Base-by-base conservation (phyloP, 148 eudicot genomes). In the Vaccinium darrowii region DNA sequence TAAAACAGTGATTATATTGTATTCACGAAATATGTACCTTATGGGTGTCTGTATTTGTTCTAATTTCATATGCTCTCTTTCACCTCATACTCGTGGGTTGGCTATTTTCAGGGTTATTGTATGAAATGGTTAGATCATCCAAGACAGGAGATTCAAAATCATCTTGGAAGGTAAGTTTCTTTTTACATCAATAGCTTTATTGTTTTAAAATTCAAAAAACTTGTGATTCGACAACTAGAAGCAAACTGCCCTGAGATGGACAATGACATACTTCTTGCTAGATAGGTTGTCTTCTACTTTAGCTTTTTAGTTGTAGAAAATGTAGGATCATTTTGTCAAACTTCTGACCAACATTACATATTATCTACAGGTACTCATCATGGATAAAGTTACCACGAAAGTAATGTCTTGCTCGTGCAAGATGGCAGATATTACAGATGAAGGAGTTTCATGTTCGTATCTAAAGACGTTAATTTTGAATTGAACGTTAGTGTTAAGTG, bases 351-450 rank as follows among this genome's bases (percentile, higher is more conserved):
- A 23, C 76, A 65, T 69, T 53, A 18, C 43, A 5, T 47, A 60
- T 83, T 83, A 69, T 71, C 52, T 82, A 27, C 86, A 97, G 99
- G 99, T 97, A 84, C 91, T 97, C 73, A 97, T 97, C 87, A 97
- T 97, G 99, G 99, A 97, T 89, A 97, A 94, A 90, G 93, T 97
- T 52, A 97, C 99, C 53, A 94, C 95, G 79, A 97, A 91, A 91
- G 98, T 97, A 79, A 95, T 97, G 99, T 97, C 99, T 56, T 88
- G 87, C 78, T 92, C 99, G 75, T 97, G 99, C 92, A 95, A 95
- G 88, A 97, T 97, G 99, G 92, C 99, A 39, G 99, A 97, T 91
- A 95, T 97, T 86, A 95, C 98, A 23, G 99, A 95, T 85, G 92
- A 97, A 80, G 99, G 98, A 82, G 92, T 97, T 84, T 95, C 99